Percentiles rank a stretch among this genome's conserved stretches.
Conservation (phyloP, 305 asterid genomes). For the Fraxinus velutina region DNA sequence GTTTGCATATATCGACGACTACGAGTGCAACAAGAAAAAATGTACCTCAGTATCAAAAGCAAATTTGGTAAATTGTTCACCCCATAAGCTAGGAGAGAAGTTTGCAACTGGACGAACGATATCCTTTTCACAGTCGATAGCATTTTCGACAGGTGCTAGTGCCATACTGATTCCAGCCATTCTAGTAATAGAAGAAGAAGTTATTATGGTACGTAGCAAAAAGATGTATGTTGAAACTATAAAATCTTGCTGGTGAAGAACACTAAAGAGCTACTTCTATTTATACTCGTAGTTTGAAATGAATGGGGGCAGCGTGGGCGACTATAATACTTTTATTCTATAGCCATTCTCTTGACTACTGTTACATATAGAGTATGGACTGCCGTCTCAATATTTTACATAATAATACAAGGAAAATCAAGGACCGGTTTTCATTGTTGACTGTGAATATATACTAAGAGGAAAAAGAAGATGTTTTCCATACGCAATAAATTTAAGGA, state of each 20-base stretch:
- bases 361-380: neutral
- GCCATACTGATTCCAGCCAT: neutral
- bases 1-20: neutral
- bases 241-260: neutral
- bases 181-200: neutral
- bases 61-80: neutral
- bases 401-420: neutral
- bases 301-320: neutral
- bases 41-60: neutral
- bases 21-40: neutral
- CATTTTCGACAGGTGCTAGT: neutral
- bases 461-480: neutral
- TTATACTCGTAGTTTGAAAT: neutral
- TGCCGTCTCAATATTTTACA: neutral
- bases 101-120: neutral
- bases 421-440: neutral
- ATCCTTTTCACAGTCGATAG: neutral
- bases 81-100: constrained; percentile 2
- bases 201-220: neutral
- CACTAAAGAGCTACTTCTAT: neutral
- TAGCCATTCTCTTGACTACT: neutral
- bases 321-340: neutral
- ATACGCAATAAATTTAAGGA: no score
- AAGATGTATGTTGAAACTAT: neutral
- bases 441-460: neutral